phyloP scores from a whole-genome alignment of 371 early-diverging fungal genomes.

The Phascolomyces articulosus region DNA sequence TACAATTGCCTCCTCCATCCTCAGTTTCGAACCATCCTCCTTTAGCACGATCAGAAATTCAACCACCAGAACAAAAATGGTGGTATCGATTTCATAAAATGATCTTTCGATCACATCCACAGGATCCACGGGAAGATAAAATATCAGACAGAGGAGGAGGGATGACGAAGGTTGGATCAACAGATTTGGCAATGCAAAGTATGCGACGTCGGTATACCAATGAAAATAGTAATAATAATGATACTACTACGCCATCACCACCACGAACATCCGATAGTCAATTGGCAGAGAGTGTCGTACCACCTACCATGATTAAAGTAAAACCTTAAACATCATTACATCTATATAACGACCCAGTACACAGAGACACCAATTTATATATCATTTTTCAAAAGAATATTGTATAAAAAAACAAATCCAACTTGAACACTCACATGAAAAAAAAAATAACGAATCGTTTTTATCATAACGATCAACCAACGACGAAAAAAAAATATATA shows the following conservation, averaged over 20 bases:
- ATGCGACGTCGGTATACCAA: constrained; percentile 1
- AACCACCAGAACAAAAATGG: no score
- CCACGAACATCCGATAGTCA: not conserved
- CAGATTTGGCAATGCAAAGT: constrained; percentile 1
- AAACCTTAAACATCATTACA: constrained; percentile 3
- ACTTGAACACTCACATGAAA: no score
- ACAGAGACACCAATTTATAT: no score
- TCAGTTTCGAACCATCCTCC: no score
- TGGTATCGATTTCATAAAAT: not conserved
- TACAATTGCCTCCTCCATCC: not conserved
- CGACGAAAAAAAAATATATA: no score
- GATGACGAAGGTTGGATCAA: not conserved
- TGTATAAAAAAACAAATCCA: no score
- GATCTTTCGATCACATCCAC: not conserved
- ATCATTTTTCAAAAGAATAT: no score
- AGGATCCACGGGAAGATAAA: not conserved
- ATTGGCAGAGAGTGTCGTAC: not conserved
- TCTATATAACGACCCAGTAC: not conserved
- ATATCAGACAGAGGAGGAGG: not conserved
- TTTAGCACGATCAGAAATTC: no score
- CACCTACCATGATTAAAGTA: not conserved
- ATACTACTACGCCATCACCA: not conserved
- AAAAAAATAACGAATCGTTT: no score
- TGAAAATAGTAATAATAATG: not conserved
- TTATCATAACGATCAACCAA: no score